A percentile compares a stretch with the other conserved stretches of the same genome.
phyloP scores from a whole-genome alignment of 148 eudicot species.

The Rhododendron vialii region DNA sequence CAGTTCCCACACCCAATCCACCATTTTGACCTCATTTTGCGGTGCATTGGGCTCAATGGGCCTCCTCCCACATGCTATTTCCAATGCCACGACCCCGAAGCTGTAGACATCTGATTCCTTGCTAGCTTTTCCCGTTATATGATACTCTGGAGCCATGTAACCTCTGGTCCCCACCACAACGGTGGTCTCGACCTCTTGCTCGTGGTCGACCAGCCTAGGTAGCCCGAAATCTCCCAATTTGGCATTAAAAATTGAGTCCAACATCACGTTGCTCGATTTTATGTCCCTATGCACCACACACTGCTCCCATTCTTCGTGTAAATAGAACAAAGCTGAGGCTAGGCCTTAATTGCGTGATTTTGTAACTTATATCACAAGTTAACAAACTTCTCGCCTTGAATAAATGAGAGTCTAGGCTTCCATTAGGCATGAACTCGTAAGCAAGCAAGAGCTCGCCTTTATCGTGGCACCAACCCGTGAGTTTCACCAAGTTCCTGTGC shows the following conservation, averaged over 20 bases:
- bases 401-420: background rate
- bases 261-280: background rate
- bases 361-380: background rate
- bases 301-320: background rate
- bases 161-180: background rate
- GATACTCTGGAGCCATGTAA: background rate
- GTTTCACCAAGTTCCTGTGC: background rate
- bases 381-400: background rate
- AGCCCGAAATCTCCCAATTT: background rate
- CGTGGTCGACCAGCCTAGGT: background rate
- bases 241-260: background rate
- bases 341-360: background rate
- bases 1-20: background rate
- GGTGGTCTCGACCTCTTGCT: background rate
- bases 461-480: background rate
- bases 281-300: background rate
- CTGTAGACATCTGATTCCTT: background rate
- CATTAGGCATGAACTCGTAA: background rate
- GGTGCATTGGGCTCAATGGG: background rate
- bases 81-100: background rate
- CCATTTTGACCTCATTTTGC: background rate
- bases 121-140: background rate
- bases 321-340: background rate
- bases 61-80: background rate
- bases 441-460: background rate